A percentile compares a stretch with the other conserved stretches of the same genome.
phyloP scores from a whole-genome alignment of 108 stramenopile genomes.

The Mediolabrus comicus region DNA sequence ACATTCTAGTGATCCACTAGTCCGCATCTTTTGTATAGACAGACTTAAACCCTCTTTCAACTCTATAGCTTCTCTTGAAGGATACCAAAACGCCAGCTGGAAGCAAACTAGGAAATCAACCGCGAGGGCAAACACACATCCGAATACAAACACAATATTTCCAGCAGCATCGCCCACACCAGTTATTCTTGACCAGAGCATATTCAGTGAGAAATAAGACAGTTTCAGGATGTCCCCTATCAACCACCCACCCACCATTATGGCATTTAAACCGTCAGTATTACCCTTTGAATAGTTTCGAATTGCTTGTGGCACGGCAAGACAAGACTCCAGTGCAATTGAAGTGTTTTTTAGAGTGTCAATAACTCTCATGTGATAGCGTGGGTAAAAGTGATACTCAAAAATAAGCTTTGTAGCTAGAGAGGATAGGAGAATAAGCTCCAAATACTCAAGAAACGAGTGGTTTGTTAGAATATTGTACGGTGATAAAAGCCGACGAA shows the following conservation, averaged over 20 bases:
- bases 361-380: conserved; percentile 29
- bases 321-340: conserved; percentile 36
- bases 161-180: conserved; percentile 23
- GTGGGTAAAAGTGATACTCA: conserved; percentile 46
- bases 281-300: conserved; percentile 30
- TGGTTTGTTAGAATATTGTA: conserved; percentile 31
- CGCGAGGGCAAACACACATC: conserved; percentile 34
- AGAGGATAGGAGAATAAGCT: conserved; percentile 30
- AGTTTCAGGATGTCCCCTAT: conserved; percentile 43
- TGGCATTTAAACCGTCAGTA: conserved; percentile 34
- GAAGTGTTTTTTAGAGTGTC: conserved; percentile 30
- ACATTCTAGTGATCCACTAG: conserved; percentile 25
- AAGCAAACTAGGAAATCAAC: conserved; percentile 35
- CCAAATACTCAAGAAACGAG: conserved; percentile 38
- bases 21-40: conserved; percentile 25
- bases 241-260: conserved; percentile 47
- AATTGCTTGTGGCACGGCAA: conserved; percentile 44
- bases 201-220: conserved; percentile 31
- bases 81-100: conserved; percentile 34
- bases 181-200: conserved; percentile 6
- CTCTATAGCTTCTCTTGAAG: conserved; percentile 12
- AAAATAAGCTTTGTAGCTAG: conserved; percentile 30
- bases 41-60: conserved; percentile 20
- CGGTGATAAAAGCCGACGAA: conserved; percentile 36
- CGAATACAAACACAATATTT: conserved; percentile 36